Evolutionary conservation across 768 basidiomycete genomes (phyloP).

Genomic region (Daedalea quercina): DNA sequence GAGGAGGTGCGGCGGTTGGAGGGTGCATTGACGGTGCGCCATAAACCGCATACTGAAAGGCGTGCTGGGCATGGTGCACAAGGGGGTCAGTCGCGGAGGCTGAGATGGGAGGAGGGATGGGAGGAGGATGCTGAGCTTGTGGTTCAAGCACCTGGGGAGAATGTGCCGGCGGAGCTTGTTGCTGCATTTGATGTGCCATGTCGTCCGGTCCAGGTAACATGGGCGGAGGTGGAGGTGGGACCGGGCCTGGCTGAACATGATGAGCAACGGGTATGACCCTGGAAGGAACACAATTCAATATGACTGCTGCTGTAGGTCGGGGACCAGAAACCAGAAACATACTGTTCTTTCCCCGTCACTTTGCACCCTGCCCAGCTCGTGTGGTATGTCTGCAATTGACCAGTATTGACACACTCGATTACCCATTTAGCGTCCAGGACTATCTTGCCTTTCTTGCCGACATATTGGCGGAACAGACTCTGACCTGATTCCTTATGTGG

Average conservation of each 20-base stretch:
- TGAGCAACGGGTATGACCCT: slow-evolving; percentile 3
- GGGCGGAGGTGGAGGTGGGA: neutral
- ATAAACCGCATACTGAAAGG: slow-evolving; percentile 17
- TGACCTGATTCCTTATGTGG: slow-evolving; percentile 76
- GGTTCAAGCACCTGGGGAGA: slow-evolving; percentile 14
- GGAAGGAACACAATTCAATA: neutral
- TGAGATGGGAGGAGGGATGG: slow-evolving; percentile 5
- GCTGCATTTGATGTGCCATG: slow-evolving; percentile 13
- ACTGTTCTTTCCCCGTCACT: slow-evolving; percentile 71
- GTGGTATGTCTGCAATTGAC: slow-evolving; percentile 66
- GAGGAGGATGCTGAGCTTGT: slow-evolving; percentile 10
- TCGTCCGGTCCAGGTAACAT: slow-evolving; percentile 1
- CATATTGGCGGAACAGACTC: slow-evolving; percentile 74
- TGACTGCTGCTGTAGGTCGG: neutral
- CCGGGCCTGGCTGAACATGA: neutral
- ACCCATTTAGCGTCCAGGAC: slow-evolving; percentile 74
- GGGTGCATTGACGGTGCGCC: slow-evolving; percentile 33
- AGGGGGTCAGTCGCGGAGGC: slow-evolving; percentile 17
- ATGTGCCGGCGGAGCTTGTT: slow-evolving; percentile 8
- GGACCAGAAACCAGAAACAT: slow-evolving; percentile 19
- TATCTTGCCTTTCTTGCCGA: slow-evolving; percentile 72
- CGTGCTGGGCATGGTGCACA: slow-evolving; percentile 16
- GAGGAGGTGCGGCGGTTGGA: slow-evolving; percentile 43
- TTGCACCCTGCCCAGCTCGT: slow-evolving; percentile 79
- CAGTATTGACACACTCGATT: slow-evolving; percentile 64